Evolutionary conservation across 2,329 filamentous ascomycete genomes (phyloP).

Genomic region (Pezicula radicicola): DNA sequence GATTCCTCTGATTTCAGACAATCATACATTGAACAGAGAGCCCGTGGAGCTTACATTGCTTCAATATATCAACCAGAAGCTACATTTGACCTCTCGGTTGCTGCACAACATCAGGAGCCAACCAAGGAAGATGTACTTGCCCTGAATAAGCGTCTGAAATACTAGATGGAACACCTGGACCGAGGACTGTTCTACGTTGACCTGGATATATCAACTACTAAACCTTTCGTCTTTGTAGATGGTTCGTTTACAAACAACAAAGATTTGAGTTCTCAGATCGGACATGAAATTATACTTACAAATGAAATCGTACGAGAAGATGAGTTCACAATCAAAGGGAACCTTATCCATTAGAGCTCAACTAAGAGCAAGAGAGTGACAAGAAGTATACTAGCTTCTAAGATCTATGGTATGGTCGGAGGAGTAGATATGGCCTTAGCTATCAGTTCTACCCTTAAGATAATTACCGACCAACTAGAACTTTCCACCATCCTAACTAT

Average conservation of each 20-base stretch:
- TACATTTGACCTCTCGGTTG: background rate
- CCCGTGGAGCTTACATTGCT: too few relatives aligned
- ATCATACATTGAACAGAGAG: too few relatives aligned
- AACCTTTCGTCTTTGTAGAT: conserved; percentile 13
- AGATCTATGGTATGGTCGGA: conserved; percentile 12
- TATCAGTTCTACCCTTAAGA: conserved; percentile 4
- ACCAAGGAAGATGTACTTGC: background rate
- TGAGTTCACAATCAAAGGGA: conserved; percentile 7
- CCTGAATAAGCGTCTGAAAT: too few relatives aligned
- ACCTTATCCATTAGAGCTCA: conserved; percentile 12
- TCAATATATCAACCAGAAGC: background rate
- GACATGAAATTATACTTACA: conserved; percentile 13
- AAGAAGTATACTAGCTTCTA: conserved; percentile 8
- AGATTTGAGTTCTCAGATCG: conserved; percentile 15
- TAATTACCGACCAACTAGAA: conserved; percentile 1
- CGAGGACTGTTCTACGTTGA: conserved; percentile 1
- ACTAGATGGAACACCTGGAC: too few relatives aligned
- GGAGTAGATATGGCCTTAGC: conserved; percentile 9
- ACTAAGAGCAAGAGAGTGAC: conserved; percentile 14
- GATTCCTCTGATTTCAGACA: too few relatives aligned
- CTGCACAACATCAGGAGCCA: background rate
- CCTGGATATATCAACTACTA: conserved; percentile 1
- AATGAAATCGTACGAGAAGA: conserved; percentile 5
- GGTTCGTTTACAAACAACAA: conserved; percentile 15
- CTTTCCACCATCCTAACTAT: conserved; percentile 5